Evolutionary conservation across 1,284 basidiomycete species (phyloP), one percentile per base, ranked within the genome.

Genomic region (Rugosomyces carneus): DNA sequence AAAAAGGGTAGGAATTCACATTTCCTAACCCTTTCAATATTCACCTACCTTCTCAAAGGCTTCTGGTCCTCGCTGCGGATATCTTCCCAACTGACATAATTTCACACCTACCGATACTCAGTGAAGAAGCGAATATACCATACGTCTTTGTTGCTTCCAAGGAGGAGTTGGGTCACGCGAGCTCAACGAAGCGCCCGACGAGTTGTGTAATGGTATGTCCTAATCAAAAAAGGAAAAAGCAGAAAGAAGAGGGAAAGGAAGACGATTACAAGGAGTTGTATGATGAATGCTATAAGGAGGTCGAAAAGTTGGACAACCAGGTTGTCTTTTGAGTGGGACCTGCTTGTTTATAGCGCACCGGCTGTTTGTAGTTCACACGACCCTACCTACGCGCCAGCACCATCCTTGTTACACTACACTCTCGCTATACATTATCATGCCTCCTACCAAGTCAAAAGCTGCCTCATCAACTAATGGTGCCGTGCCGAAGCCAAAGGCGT

Each of bases 61-160:
- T 99, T 19, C 81, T 99, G 37, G 73, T 99, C 46, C 80, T 99
- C 47, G 96, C 96, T 3, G 94, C 89, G 35, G 96, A 99, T 68
- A 99, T 99, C 62, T 94, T 89, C 40, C 96, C 96, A 19, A 88
- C 99, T 59, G 96, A 99, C 68, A 97, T 99, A 57, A 89, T 99
- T 57, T 94, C 93, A 18, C 96, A 99, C 69, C 76, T 99, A 45
- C 96, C 96, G 11, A 74, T 98, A 24, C 73, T 99, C 59, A 89
- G 91, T 47, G 96, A 99, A 69, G 96, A 99, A 65, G 88, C 92
- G 5, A 79, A 84, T 41, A 89, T 97, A 60, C 94, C 95, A 13
- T 99, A 98, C 65, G 78, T 95, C 35, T 89, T 89, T 61, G 85
- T 92, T 15, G 62, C 82, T 0, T 90, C 88, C 9, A 95, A 93